Evolutionary conservation across 169 alveolate genomes (phyloP), one percentile per base, ranked within the genome.

Genomic region (Pseudocohnilembus persalinus): DNA sequence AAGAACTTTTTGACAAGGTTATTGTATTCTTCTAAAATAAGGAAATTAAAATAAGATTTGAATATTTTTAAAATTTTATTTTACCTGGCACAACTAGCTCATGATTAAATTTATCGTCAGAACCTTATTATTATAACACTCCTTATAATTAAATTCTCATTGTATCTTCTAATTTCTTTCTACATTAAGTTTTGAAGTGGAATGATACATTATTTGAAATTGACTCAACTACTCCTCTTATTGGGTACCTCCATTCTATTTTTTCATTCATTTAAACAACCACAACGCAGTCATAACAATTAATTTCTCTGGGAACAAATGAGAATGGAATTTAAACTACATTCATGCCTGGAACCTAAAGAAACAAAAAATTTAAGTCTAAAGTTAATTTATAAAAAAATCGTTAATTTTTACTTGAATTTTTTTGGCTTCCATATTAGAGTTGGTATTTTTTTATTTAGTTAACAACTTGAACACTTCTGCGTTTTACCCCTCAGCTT

Each of bases 141-240:
- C 89, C 94, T n/a, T 75, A 74, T 26, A 90, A 64, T 77, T 87
- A 75, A 64, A 90, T 88, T 65, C 80, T 83, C 34, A 93, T 88
- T 75, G 88, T 88, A 74, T 90, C 87, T 82, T 93, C 96, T 76
- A 88, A 77, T 83, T 86, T 79, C 26, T 85, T 83, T 86, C 95
- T 82, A 28, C 95, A 89, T 83, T 93, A 83, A 0, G 93, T 87
- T 77, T 93, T 96, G 87, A 94, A 96, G 68, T 91, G 91, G 81
- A 84, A 95, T 75, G 93, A 95, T 31, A 90, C 92, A 29, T 90
- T 84, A 64, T 92, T 89, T 20, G 96, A 92, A 78, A 97, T 96
- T 77, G 94, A 92, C 84, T 97, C 99, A 33, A 98, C 96, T 27
- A 95, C 92, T 28, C 99, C 98, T 88, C 89, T 92, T n/a, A 95